Conservation (phyloP, 108 stramenopile species). For the Conticribra guillardii region DNA sequence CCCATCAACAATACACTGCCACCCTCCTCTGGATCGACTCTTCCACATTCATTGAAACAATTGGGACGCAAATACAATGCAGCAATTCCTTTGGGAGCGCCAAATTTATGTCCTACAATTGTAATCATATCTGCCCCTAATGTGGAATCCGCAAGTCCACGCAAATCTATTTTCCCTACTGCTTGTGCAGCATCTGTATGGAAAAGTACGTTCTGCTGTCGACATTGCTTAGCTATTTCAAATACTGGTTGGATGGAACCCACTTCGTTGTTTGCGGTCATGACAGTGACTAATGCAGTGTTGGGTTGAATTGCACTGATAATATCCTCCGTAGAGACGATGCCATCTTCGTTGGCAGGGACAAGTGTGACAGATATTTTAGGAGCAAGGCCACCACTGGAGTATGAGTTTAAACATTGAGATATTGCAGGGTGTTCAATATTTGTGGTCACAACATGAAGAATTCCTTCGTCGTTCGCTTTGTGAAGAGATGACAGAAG, state of each 20-base stretch:
- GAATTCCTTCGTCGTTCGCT: conserved; percentile 16
- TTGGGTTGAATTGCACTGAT: conserved; percentile 64
- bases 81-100: conserved; percentile 96
- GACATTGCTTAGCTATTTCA: conserved; percentile 73
- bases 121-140: conserved; percentile 92
- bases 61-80: conserved; percentile 86
- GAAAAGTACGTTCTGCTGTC: conserved; percentile 73
- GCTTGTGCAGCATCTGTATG: conserved; percentile 98
- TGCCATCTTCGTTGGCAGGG: conserved; percentile 81
- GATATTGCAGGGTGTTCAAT: conserved; percentile 95
- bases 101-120: conserved; percentile 97
- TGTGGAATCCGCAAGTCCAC: conserved; percentile 49
- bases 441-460: conserved; percentile 88
- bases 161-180: conserved; percentile 88
- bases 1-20: conserved; percentile 66
- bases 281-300: conserved; percentile 93
- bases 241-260: conserved; percentile 92
- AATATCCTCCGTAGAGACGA: conserved; percentile 70
- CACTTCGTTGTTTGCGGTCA: conserved; percentile 98
- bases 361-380: conserved; percentile 74
- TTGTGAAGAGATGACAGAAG: conserved; percentile 47
- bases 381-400: conserved; percentile 39
- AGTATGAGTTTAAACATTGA: conserved; percentile 66
- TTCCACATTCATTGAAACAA: conserved; percentile 55
- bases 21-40: conserved; percentile 45